Evolutionary conservation across 345 rosid genomes (phyloP).

Genomic region (Geranium rotundifolium): DNA sequence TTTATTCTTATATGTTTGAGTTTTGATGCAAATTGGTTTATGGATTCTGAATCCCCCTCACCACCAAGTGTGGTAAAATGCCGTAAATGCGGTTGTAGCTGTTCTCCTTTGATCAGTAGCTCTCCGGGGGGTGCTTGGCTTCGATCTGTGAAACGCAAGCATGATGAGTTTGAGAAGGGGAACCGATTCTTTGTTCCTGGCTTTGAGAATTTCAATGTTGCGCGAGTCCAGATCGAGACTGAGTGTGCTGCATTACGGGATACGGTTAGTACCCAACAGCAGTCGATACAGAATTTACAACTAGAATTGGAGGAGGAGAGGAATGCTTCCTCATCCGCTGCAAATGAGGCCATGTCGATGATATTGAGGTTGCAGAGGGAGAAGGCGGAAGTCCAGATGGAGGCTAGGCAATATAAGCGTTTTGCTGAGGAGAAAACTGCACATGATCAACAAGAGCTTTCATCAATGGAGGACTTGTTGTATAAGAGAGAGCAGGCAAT

Average conservation of each 20-base stretch:
- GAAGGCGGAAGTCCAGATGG: constrained; percentile 91
- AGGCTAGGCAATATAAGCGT: constrained; percentile 75
- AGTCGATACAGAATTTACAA: constrained; percentile 52
- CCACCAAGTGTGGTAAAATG: constrained; percentile 27
- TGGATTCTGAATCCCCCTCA: constrained; percentile 44
- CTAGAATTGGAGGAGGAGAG: constrained; percentile 82
- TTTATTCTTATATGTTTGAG: background rate
- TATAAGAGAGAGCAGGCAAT: constrained; percentile 81
- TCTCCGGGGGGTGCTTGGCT: constrained; percentile 27
- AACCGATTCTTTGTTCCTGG: constrained; percentile 41
- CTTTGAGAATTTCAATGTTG: constrained; percentile 35
- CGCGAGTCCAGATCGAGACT: constrained; percentile 68
- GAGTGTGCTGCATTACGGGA: constrained; percentile 66
- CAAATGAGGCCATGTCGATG: constrained; percentile 96
- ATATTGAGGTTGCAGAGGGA: constrained; percentile 88
- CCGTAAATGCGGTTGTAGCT: constrained; percentile 48
- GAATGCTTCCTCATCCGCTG: constrained; percentile 84
- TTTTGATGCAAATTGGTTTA: constrained; percentile 23
- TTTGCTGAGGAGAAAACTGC: constrained; percentile 82
- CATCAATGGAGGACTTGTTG: constrained; percentile 59
- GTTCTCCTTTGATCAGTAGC: constrained; percentile 22
- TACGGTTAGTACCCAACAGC: constrained; percentile 61
- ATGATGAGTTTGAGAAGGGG: constrained; percentile 46
- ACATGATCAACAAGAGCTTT: constrained; percentile 78
- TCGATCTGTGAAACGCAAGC: constrained; percentile 63